Conservation (phyloP, 495 filamentous ascomycete genomes). For the Massariosphaeria phaeospora region DNA sequence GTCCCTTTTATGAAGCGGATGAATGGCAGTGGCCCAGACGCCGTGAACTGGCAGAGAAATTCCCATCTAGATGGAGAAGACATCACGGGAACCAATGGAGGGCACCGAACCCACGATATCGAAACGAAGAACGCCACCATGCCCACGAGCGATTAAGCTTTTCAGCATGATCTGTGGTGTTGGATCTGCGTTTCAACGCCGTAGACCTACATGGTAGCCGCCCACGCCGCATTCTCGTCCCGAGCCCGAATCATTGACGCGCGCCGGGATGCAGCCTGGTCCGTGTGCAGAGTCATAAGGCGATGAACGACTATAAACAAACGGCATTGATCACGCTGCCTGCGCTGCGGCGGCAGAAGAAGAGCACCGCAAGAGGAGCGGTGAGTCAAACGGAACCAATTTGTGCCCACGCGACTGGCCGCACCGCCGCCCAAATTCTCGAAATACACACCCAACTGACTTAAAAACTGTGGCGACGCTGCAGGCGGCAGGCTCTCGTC, state of each 20-base stretch:
- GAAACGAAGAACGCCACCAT: constrained; percentile 25
- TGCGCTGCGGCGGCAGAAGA: not conserved
- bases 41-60: not conserved
- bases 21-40: constrained; percentile 26
- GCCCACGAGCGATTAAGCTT: constrained; percentile 27
- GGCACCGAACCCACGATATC: constrained; percentile 2
- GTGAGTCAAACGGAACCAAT: not conserved
- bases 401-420: not conserved
- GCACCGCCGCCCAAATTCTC: not conserved
- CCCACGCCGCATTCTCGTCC: constrained; percentile 3
- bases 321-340: not conserved
- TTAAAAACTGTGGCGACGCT: constrained; percentile 5
- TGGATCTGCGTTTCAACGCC: constrained; percentile 26
- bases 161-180: constrained; percentile 27
- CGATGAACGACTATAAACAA: too few species aligned
- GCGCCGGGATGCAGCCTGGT: too few species aligned
- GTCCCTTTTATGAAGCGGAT: constrained; percentile 21
- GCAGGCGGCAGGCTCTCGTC: constrained; percentile 6
- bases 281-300: too few species aligned
- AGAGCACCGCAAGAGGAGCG: not conserved
- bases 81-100: constrained; percentile 23
- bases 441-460: not conserved
- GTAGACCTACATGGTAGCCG: constrained; percentile 30
- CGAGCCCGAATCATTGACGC: not conserved
- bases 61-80: not conserved